Evolutionary conservation across 441 rosid species (phyloP).

Genomic region (Melastoma candidum): DNA sequence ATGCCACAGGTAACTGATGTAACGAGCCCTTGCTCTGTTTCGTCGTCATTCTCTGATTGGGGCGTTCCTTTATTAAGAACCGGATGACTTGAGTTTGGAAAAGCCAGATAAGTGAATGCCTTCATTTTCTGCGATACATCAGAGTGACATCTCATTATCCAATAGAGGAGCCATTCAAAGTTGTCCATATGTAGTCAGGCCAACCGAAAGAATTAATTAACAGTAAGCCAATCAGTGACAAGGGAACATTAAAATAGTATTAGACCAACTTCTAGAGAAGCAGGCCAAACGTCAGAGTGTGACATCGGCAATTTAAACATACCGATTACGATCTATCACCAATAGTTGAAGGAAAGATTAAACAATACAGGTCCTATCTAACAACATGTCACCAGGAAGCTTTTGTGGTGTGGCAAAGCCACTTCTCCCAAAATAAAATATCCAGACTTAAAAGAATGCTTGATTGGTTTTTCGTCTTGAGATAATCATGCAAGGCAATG

Average conservation of each 20-base stretch:
- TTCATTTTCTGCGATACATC: conserved; percentile 53
- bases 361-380: too few relatives aligned
- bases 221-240: too few relatives aligned
- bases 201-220: background rate
- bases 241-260: too few relatives aligned
- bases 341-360: too few relatives aligned
- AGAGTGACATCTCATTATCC: background rate
- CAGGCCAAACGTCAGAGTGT: too few relatives aligned
- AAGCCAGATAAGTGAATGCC: conserved; percentile 71
- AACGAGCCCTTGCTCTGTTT: conserved; percentile 59
- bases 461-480: background rate
- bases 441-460: background rate
- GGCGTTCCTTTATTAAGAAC: conserved; percentile 43
- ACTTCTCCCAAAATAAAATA: background rate
- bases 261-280: too few relatives aligned
- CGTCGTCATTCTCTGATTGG: conserved; percentile 35
- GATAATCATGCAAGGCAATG: background rate
- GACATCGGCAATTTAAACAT: too few relatives aligned
- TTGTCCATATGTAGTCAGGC: background rate
- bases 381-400: too few relatives aligned
- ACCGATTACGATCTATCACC: too few relatives aligned
- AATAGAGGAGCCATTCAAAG: conserved; percentile 8
- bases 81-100: conserved; percentile 60
- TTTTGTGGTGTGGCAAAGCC: too few relatives aligned
- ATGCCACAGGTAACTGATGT: conserved; percentile 75